These are phyloP conservation scores for Kwoniella pini DNA, from an alignment of 768 basidiomycete genomes.

Conservation along the genomic window DNA sequence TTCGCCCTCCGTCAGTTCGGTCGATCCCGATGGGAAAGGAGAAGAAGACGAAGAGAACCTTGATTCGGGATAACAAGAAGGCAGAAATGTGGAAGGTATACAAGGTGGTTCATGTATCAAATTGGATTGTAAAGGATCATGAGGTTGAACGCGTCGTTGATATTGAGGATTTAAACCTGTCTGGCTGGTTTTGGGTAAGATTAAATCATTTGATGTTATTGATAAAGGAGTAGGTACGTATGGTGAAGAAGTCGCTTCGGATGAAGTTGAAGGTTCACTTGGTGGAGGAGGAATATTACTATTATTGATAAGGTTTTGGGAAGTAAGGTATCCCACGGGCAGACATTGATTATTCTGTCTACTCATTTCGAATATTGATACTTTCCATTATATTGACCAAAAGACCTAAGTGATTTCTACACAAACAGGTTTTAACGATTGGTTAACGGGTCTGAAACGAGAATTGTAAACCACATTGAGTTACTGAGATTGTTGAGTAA, in stretches of 20 bases:
- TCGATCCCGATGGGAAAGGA: background rate
- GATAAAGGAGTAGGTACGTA: constrained; percentile 5
- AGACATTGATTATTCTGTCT: background rate
- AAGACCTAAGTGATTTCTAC: too few relatives aligned
- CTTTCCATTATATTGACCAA: background rate
- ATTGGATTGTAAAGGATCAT: background rate
- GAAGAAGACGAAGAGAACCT: background rate
- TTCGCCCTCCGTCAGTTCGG: background rate
- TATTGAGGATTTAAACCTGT: background rate
- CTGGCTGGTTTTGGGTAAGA: background rate
- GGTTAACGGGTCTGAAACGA: too few relatives aligned
- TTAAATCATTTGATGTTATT: constrained; percentile 5
- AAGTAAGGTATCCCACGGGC: background rate
- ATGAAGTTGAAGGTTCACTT: background rate
- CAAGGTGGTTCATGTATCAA: constrained; percentile 1
- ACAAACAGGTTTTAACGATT: too few relatives aligned
- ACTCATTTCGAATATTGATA: background rate
- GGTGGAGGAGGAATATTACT: background rate
- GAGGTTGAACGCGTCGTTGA: background rate
- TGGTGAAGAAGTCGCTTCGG: constrained; percentile 11
- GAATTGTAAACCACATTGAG: too few relatives aligned
- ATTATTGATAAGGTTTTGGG: background rate
- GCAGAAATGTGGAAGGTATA: constrained; percentile 13
- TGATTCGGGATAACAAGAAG: constrained; percentile 14
- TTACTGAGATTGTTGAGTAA: too few relatives aligned